A percentile compares a stretch with the other conserved stretches of the same genome.
Conservation (phyloP, 1,139 yeast genomes). For the Yamadazyma oceani region DNA sequence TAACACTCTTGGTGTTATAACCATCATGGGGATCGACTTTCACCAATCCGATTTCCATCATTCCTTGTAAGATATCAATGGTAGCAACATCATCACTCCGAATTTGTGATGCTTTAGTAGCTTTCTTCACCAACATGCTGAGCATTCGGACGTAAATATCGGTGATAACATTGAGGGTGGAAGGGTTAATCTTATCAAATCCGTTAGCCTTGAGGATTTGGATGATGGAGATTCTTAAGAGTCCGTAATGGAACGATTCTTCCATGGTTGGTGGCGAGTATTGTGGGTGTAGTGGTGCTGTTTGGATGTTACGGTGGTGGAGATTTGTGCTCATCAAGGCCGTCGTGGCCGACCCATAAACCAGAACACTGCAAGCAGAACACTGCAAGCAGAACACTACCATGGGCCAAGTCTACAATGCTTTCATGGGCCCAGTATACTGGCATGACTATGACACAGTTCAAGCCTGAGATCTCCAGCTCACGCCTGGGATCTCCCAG, state of each 20-base stretch:
- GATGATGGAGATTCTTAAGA: conserved; percentile 62
- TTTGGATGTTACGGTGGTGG: too few relatives aligned
- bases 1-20: conserved; percentile 41
- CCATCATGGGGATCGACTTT: conserved; percentile 14
- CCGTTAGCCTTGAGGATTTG: conserved; percentile 71
- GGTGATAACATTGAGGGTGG: conserved; percentile 59
- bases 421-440: too few relatives aligned
- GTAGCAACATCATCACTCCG: conserved; percentile 31
- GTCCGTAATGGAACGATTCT: conserved; percentile 52
- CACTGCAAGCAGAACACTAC: too few relatives aligned
- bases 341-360: too few relatives aligned
- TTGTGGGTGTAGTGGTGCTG: background rate
- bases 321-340: too few relatives aligned
- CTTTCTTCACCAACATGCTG: conserved; percentile 42
- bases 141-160: conserved; percentile 62
- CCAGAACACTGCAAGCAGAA: too few relatives aligned
- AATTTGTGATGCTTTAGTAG: conserved; percentile 26
- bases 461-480: too few relatives aligned
- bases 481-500: too few relatives aligned
- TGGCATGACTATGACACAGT: too few relatives aligned
- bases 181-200: conserved; percentile 67
- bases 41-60: conserved; percentile 54
- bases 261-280: conserved; percentile 20
- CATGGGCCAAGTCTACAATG: too few relatives aligned
- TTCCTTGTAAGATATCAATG: conserved; percentile 62